Base-by-base conservation (phyloP, 2,329 filamentous ascomycete genomes). In the Penicillium polonicum region DNA sequence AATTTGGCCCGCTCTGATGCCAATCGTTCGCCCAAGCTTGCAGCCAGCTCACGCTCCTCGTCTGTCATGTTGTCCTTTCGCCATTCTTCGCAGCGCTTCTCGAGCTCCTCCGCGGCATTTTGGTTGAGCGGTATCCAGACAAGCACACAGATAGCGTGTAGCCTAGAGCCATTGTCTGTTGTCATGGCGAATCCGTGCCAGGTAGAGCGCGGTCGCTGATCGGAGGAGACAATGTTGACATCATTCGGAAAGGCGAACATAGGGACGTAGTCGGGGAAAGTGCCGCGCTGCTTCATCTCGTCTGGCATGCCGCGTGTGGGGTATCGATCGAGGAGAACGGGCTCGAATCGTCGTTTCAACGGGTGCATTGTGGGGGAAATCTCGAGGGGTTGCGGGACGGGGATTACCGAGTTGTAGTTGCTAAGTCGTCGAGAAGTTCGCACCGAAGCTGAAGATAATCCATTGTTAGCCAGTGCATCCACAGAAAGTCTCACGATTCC, bases 131-230 rank as follows among this genome's bases (percentile, higher is more conserved):
- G 92, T 54, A 92, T 90, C 94, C 94, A 99, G 42, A 97, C 84
- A 54, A 92, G 95, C 55, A 97, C 83, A 61, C 90, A 92, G 58
- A 97, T 90, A 35, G 92, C 93, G 70, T 97, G 93, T 21, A 97
- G 82, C 73, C 94, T 96, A 55, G 91, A 89, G 68, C 91, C 93
- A 71, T 97, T 92, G 55, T 90, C 90, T 23, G 89, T 89, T 2
- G 94, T 99, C 94, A 99, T 97, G 61, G 91, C 92, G 71, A 99
- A 99, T 48, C 94, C 94, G 76, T 99, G 94, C 94, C 94, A 99
- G 25, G 92, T 97, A n/a, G 94, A 93, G 60, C 92, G 84, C 1
- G 94, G 94, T 60, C 92, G 85, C 72, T 96, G 91, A 70, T 99
- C 94, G 1, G 92, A 92, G 1, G 94, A 97, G 10, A 97, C 91